Evolutionary conservation across 331 rosid genomes (phyloP), one percentile per base, ranked within the genome.

Genomic region (Acacia concinna): DNA sequence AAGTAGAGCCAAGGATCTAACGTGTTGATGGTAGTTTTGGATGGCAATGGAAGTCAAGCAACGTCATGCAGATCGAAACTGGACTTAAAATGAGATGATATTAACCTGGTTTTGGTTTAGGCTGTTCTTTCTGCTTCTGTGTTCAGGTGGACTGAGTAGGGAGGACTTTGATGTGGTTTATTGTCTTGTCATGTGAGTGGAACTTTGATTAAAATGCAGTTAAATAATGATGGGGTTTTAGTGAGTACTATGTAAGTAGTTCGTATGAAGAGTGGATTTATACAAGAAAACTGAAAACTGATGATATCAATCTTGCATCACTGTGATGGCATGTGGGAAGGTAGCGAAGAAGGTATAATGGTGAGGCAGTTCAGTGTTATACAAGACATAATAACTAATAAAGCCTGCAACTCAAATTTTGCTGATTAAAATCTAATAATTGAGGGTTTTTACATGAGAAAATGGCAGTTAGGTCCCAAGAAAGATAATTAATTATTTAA

Each of bases 121-220:
- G 32, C 23, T 31, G 38, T 40, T 43, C 30, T 49, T 38, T 38
- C 1, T 37, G 7, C 63, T 65, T 74, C 14, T 37, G 43, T 43
- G 5, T 43, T 56, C 46, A 18, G 38, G 28, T 56, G 54, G 35
- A 35, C 77, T 5, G 28, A 31, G 68, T 63, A 20, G 2, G 31
- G 54, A 60, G 73, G 41, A 47, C 32, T 77, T 23, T 23, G 25
- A 66, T 68, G 76, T 34, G 69, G 52, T 68, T 27, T 59, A 31
- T 71, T 54, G 20, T 12, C 43, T 2, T 68, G 75, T 14, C 63
- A 3, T 56, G 68, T 18, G 11, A 25, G 14, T 73, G 75, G 46
- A 80, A 75, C 69, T 60, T 23, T 34, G 73, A n/a, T 52, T 40
- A 13, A 27, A 30, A 65, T 31, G 49, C 11, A 15, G 15, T 59